Conservation (phyloP, 441 rosid genomes). For the Biscutella auriculata region DNA sequence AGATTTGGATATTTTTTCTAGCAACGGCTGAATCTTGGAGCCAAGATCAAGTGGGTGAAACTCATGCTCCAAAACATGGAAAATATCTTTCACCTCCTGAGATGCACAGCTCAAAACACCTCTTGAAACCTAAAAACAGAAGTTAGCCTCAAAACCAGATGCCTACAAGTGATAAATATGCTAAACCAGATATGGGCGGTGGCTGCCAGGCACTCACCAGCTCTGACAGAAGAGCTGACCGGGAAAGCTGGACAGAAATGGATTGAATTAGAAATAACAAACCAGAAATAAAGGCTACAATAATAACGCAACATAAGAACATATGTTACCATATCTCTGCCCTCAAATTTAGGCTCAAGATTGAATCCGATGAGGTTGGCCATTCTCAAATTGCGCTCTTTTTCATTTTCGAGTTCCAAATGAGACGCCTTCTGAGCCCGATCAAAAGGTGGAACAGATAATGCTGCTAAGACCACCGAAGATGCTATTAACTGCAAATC, state of each 20-base stretch:
- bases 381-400: slow-evolving; percentile 85
- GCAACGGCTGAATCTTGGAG: slow-evolving; percentile 59
- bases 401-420: slow-evolving; percentile 77
- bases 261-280: slow-evolving; percentile 6
- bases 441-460: slow-evolving; percentile 70
- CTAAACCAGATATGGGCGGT: background rate
- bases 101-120: slow-evolving; percentile 89
- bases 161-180: background rate
- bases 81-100: slow-evolving; percentile 93
- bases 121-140: slow-evolving; percentile 49
- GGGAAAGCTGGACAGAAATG: slow-evolving; percentile 58
- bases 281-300: background rate
- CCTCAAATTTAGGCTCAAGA: slow-evolving; percentile 78
- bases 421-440: slow-evolving; percentile 59
- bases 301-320: background rate
- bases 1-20: slow-evolving; percentile 64
- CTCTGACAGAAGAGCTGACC: slow-evolving; percentile 79
- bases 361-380: slow-evolving; percentile 88
- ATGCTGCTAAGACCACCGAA: slow-evolving; percentile 84
- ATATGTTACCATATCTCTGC: slow-evolving; percentile 68
- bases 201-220: slow-evolving; percentile 49
- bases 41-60: slow-evolving; percentile 83
- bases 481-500: slow-evolving; percentile 92
- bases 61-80: slow-evolving; percentile 81
- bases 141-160: slow-evolving; percentile 8